Evolutionary conservation across 2,329 filamentous ascomycete species (phyloP).

Genomic region (Hyphodiscus sp.): DNA sequence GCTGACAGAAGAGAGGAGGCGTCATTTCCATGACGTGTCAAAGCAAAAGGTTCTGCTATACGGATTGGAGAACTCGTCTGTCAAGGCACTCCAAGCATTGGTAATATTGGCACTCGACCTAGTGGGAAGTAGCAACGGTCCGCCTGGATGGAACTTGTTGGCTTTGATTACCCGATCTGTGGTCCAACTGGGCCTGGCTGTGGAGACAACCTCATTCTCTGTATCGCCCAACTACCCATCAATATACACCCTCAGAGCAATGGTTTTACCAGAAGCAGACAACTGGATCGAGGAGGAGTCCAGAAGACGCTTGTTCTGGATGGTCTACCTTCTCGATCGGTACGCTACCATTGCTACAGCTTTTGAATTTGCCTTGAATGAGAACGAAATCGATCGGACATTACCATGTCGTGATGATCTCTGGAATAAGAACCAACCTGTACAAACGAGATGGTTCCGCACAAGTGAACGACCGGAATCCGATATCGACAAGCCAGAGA

Average conservation of each 20-base stretch:
- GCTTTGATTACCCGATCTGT: conserved; percentile 83
- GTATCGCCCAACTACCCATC: conserved; percentile 75
- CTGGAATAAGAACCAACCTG: conserved; percentile 75
- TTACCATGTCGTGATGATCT: conserved; percentile 83
- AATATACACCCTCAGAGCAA: conserved; percentile 82
- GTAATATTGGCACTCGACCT: conserved; percentile 83
- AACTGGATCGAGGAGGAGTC: conserved; percentile 90
- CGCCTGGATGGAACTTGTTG: conserved; percentile 86
- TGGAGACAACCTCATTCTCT: conserved; percentile 73
- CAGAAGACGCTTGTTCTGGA: conserved; percentile 81
- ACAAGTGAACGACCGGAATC: conserved; percentile 50
- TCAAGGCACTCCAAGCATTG: conserved; percentile 79
- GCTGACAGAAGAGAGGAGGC: conserved; percentile 65
- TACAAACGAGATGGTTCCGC: conserved; percentile 79
- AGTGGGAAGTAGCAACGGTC: conserved; percentile 80
- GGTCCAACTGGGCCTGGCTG: conserved; percentile 78
- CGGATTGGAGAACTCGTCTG: conserved; percentile 82
- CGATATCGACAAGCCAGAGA: conserved; percentile 64
- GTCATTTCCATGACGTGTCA: conserved; percentile 70
- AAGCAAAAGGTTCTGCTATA: conserved; percentile 85
- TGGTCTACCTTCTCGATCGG: conserved; percentile 83
- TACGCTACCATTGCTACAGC: conserved; percentile 88
- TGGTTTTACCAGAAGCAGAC: conserved; percentile 73
- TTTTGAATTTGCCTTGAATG: conserved; percentile 84
- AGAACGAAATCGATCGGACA: conserved; percentile 82